Evolutionary conservation across 257 asterid genomes (phyloP).

Genomic region (Nyctanthes arbortristis): DNA sequence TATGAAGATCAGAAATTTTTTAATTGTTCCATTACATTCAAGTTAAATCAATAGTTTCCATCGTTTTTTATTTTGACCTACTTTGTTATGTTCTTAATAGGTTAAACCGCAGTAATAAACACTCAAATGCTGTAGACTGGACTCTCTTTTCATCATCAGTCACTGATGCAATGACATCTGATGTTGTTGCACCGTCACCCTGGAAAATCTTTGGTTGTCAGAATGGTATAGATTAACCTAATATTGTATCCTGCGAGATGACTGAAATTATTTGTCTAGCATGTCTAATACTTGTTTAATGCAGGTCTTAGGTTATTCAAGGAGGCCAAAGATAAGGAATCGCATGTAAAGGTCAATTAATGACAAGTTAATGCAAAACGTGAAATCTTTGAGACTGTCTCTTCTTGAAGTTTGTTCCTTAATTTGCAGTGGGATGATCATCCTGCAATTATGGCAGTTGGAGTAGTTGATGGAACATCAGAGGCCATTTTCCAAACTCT

Average conservation of each 20-base stretch:
- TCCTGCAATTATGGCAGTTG: conserved; percentile 98
- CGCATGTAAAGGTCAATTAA: conserved; percentile 61
- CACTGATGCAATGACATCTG: conserved; percentile 69
- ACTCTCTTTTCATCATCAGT: conserved; percentile 70
- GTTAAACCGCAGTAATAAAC: conserved; percentile 61
- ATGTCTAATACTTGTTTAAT: conserved; percentile 21
- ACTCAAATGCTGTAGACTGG: conserved; percentile 68
- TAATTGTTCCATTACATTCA: not conserved
- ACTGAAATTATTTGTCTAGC: conserved; percentile 24
- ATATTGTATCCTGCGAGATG: conserved; percentile 22
- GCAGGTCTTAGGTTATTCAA: conserved; percentile 91
- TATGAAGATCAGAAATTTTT: not conserved
- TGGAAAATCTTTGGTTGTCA: conserved; percentile 97
- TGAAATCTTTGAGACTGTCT: conserved; percentile 12
- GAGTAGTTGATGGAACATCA: conserved; percentile 87
- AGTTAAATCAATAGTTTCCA: not conserved
- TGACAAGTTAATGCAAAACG: conserved; percentile 16
- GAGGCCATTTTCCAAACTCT: conserved; percentile 91
- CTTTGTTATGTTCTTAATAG: conserved; percentile 36
- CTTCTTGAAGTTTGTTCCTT: conserved; percentile 22
- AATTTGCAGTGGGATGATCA: conserved; percentile 74
- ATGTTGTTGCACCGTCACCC: conserved; percentile 92
- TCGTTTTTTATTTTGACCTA: conserved; percentile 16
- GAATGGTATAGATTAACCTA: conserved; percentile 62
- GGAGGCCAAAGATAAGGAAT: conserved; percentile 88